phyloP scores from a whole-genome alignment of 495 filamentous ascomycete genomes.

The Hyaloscypha bicolor region DNA sequence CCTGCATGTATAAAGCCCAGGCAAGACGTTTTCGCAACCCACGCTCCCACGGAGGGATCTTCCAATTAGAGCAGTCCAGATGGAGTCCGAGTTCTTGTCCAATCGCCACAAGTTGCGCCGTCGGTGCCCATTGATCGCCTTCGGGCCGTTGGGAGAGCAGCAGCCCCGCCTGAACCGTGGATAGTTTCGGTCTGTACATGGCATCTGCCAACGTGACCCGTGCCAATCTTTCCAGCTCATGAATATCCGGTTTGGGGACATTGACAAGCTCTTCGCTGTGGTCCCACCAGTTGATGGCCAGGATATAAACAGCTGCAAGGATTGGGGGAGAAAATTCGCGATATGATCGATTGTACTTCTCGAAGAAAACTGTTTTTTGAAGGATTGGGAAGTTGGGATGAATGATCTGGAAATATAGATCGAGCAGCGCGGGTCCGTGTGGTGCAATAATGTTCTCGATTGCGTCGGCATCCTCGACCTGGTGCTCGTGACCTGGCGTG shows the following conservation, averaged over 20 bases:
- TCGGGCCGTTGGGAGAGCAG: conserved; percentile 87
- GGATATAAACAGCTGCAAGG: conserved; percentile 85
- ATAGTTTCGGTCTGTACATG: conserved; percentile 84
- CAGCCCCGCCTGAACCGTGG: conserved; percentile 89
- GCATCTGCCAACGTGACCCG: conserved; percentile 72
- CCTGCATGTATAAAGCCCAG: conserved; percentile 91
- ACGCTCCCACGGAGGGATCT: conserved; percentile 84
- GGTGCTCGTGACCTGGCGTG: conserved; percentile 62
- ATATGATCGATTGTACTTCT: conserved; percentile 77
- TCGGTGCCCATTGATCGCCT: conserved; percentile 82
- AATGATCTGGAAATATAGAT: conserved; percentile 84
- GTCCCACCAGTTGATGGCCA: conserved; percentile 89
- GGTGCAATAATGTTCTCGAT: conserved; percentile 84
- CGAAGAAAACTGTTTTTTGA: conserved; percentile 83
- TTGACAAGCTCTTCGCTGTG: conserved; percentile 67
- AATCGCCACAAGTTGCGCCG: conserved; percentile 79
- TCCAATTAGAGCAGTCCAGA: conserved; percentile 85
- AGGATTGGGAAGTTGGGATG: conserved; percentile 92
- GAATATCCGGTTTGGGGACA: conserved; percentile 70
- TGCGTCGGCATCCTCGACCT: conserved; percentile 68
- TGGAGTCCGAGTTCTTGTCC: conserved; percentile 85
- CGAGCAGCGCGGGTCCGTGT: conserved; percentile 77
- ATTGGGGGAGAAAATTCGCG: conserved; percentile 81
- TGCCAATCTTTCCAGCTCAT: conserved; percentile 76
- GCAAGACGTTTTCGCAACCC: conserved; percentile 81